These are phyloP conservation scores for Geotrichum aggregatum DNA, from an alignment of 1,139 yeast genomes.

Conservation along the genomic window DNA sequence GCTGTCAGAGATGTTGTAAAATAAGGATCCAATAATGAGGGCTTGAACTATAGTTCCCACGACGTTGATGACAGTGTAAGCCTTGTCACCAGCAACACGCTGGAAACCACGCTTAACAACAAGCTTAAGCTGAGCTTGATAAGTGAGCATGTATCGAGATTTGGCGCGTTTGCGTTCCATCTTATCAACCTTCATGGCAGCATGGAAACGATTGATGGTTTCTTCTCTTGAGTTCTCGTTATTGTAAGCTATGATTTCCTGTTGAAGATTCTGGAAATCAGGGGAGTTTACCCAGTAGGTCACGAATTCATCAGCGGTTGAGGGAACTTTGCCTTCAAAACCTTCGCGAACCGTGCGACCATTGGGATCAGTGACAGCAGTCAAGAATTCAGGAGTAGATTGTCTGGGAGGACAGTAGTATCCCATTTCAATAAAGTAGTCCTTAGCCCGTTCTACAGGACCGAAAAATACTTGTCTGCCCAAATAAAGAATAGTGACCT, in stretches of 20 bases:
- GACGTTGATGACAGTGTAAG: conserved; percentile 48
- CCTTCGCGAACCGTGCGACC: conserved; percentile 46
- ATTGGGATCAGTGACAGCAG: conserved; percentile 57
- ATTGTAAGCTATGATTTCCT: conserved; percentile 42
- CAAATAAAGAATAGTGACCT: conserved; percentile 53
- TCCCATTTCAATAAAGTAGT: conserved; percentile 56
- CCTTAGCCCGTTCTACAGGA: conserved; percentile 47
- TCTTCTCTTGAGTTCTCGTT: conserved; percentile 42
- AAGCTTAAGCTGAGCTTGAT: conserved; percentile 36
- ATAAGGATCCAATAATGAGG: conserved; percentile 52
- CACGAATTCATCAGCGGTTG: conserved; percentile 53
- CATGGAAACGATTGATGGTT: conserved; percentile 21
- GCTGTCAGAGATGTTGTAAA: conserved; percentile 46
- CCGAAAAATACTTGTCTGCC: conserved; percentile 60
- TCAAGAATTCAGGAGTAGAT: conserved; percentile 56
- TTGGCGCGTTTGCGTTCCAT: conserved; percentile 34
- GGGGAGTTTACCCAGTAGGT: conserved; percentile 50
- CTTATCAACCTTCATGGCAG: conserved; percentile 29
- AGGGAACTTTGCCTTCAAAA: conserved; percentile 41
- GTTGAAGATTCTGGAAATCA: conserved; percentile 42
- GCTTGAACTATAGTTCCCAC: conserved; percentile 50
- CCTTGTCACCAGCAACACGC: conserved; percentile 51
- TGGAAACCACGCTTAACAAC: conserved; percentile 50
- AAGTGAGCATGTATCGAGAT: conserved; percentile 40
- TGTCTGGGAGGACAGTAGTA: conserved; percentile 55